Evolutionary conservation across 1,139 yeast species (phyloP), one percentile per base, ranked within the genome.

Genomic region (Yamadazyma songkhlaensis): DNA sequence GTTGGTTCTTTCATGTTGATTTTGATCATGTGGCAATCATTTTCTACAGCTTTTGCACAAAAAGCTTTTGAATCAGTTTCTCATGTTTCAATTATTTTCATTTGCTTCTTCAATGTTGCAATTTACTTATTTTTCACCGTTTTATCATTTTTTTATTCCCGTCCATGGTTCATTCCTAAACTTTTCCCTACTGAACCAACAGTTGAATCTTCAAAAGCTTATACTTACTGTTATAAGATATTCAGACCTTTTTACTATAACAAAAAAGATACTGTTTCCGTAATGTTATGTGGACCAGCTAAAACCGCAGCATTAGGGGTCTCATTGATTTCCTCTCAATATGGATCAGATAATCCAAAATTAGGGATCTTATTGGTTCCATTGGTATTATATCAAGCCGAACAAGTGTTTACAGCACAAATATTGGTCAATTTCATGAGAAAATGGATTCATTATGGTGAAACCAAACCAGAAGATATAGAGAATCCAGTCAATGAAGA

Each of bases 261-360:
- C 47, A 75, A 82, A 48, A 61, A 65, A 39, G 96, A 88, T 53
- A 79, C 96, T 0, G 86, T 86, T 24, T 75, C 92, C 4, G 72
- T 88, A 34, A 74, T 88, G 82, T 73, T 87, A 40, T 87, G 96
- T 59, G 96, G 95, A 6, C 94, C 95, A 2, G 95, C 96, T 3
- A 88, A 88, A 56, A 87, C 96, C 0, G 96, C 95, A 0, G 96
- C 96, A 0, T 67, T 88, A 37, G 96, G 96, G 32, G 95, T 88
- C 1, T 84, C 95, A 1, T 67, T 88, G 39, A 70, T 85, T 8
- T 69, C 88, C 1, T 77, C 96, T 0, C 96, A 88, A 57, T 88
- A 86, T 55, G 94, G 95, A 7, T 61, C 78, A 4, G 51, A 71
- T 34, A 76, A 76, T 46, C 72, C 73, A 6, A 67, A 78, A 45